phyloP scores from a whole-genome alignment of 805 yeast species.

The Torulaspora delbrueckii region DNA sequence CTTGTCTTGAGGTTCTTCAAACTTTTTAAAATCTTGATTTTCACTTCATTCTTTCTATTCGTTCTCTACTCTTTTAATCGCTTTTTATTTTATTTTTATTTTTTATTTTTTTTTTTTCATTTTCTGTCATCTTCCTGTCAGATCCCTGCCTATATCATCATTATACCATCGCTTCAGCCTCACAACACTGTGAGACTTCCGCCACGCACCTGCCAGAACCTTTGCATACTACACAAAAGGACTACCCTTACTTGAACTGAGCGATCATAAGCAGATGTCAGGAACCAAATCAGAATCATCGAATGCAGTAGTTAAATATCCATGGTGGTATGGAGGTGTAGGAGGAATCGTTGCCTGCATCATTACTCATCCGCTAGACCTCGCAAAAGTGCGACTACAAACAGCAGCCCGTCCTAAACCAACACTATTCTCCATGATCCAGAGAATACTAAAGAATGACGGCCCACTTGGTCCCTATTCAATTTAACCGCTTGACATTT shows the following conservation, averaged over 20 bases:
- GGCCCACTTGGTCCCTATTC: neutral
- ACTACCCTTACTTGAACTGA: neutral
- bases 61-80: neutral
- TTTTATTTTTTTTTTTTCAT: neutral
- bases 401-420: slow-evolving; percentile 68
- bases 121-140: neutral
- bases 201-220: neutral
- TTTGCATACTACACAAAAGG: too few relatives aligned
- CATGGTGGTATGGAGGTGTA: slow-evolving; percentile 65
- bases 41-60: too few relatives aligned
- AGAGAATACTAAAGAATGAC: slow-evolving; percentile 12
- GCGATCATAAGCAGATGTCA: neutral
- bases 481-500: neutral
- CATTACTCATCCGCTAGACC: slow-evolving; percentile 76
- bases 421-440: slow-evolving; percentile 51
- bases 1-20: too few relatives aligned
- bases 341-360: slow-evolving; percentile 64
- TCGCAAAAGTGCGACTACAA: slow-evolving; percentile 83
- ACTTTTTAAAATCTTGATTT: too few relatives aligned
- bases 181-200: neutral
- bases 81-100: neutral
- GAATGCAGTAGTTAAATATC: slow-evolving; percentile 29
- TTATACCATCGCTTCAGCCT: neutral
- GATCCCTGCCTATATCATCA: neutral
- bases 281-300: neutral